These are phyloP conservation scores for Ogataea glucozyma DNA, from an alignment of 805 yeast genomes.

Conservation along the genomic window DNA sequence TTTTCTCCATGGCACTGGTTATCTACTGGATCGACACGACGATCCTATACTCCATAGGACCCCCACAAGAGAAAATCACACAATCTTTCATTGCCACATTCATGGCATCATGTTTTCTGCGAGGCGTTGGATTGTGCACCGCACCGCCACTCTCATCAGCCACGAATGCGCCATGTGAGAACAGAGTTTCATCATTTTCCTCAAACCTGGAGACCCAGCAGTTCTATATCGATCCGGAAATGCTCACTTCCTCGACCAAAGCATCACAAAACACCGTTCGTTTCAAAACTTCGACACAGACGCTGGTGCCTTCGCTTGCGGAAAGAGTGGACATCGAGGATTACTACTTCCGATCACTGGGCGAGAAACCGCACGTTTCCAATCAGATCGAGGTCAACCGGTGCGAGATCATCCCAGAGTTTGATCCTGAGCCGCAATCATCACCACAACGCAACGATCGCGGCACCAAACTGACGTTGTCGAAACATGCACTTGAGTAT, in stretches of 20 bases:
- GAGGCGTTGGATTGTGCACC: neutral
- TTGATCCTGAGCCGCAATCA: neutral
- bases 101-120: conserved; percentile 11
- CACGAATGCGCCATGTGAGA: neutral
- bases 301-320: conserved; percentile 22
- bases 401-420: conserved; percentile 4
- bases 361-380: conserved; percentile 6
- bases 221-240: conserved; percentile 4
- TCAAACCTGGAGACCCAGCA: neutral
- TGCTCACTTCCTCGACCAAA: conserved; percentile 11
- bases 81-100: conserved; percentile 3
- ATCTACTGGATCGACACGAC: conserved; percentile 19
- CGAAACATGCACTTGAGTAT: neutral
- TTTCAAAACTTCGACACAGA: conserved; percentile 21
- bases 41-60: neutral
- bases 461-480: neutral
- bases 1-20: conserved; percentile 10
- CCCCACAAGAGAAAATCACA: neutral
- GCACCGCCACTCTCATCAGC: neutral
- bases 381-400: conserved; percentile 1
- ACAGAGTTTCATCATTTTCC: neutral
- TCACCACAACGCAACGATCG: neutral
- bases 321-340: conserved; percentile 10
- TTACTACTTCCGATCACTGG: neutral
- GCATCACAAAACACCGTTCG: conserved; percentile 14